Conservation (phyloP, 345 rosid species). For the Melaleuca quinquenervia region DNA sequence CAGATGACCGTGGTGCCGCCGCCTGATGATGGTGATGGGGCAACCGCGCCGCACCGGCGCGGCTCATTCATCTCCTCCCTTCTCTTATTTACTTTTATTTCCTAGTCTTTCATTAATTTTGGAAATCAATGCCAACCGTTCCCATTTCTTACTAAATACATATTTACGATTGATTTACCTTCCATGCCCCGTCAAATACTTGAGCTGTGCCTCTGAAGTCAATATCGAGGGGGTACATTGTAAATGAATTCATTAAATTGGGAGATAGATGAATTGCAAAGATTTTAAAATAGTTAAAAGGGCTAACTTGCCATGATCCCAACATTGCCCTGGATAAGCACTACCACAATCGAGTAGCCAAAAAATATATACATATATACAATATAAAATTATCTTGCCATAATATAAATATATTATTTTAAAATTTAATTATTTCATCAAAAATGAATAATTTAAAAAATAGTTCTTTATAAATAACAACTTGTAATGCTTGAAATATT, state of each 20-base stretch:
- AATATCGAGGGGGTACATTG: neutral
- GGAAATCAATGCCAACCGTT: neutral
- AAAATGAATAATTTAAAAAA: no score
- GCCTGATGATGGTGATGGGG: no score
- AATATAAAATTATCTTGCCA: neutral
- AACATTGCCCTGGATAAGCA: neutral
- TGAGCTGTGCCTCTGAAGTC: neutral
- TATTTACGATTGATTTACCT: neutral
- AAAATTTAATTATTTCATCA: neutral
- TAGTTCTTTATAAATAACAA: neutral
- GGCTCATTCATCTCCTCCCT: neutral
- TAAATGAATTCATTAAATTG: neutral
- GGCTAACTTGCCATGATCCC: neutral
- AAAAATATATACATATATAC: no score
- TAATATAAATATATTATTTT: no score
- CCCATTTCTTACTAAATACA: neutral
- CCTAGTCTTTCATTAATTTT: neutral
- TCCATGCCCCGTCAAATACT: neutral
- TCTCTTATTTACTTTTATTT: neutral
- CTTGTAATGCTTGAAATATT: no score
- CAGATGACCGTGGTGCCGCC: neutral
- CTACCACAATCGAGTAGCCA: no score
- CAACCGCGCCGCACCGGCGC: rapidly evolving
- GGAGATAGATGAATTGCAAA: neutral
- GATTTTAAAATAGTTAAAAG: neutral